Evolutionary conservation across 192 early-diverging fungal species (phyloP).

Genomic region (Dissophora globulifera): DNA sequence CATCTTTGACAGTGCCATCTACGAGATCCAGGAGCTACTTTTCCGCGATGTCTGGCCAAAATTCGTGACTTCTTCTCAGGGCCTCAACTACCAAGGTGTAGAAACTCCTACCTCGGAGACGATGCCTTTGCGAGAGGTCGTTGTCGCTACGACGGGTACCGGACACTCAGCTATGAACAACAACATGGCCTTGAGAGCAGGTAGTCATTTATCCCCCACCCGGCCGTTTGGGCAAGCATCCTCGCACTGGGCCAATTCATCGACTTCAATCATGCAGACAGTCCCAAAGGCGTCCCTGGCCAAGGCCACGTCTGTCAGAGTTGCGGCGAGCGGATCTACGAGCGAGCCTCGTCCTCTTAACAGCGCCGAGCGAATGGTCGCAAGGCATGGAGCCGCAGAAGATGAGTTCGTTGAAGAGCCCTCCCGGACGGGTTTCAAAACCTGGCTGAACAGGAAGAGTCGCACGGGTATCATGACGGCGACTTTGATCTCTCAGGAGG

Average conservation of each 20-base stretch:
- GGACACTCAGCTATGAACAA: no score
- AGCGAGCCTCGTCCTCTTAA: not conserved
- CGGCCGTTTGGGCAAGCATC: slow-evolving; percentile 12
- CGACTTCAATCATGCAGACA: slow-evolving; percentile 9
- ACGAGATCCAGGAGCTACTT: slow-evolving; percentile 43
- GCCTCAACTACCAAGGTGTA: slow-evolving; percentile 18
- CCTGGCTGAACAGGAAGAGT: slow-evolving; percentile 25
- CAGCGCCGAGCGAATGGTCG: no score
- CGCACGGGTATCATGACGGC: slow-evolving; percentile 23
- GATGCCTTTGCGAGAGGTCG: not conserved
- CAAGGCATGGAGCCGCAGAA: not conserved
- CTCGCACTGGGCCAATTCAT: no score
- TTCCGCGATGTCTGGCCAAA: slow-evolving; percentile 54
- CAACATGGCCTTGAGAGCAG: not conserved
- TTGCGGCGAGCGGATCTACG: not conserved
- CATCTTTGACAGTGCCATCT: slow-evolving; percentile 41
- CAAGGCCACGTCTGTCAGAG: slow-evolving; percentile 5
- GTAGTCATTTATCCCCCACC: not conserved
- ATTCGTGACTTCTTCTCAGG: slow-evolving; percentile 46
- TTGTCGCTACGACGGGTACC: not conserved
- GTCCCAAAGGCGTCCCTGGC: slow-evolving; percentile 28
- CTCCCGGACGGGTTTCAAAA: slow-evolving; percentile 14
- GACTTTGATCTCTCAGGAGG: slow-evolving; percentile 11
- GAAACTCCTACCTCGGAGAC: not conserved
- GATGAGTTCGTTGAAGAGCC: slow-evolving; percentile 20